Evolutionary conservation across 2,329 filamentous ascomycete species (phyloP), one percentile per base, ranked within the genome.

Genomic region (Trichoderma endophyticum): DNA sequence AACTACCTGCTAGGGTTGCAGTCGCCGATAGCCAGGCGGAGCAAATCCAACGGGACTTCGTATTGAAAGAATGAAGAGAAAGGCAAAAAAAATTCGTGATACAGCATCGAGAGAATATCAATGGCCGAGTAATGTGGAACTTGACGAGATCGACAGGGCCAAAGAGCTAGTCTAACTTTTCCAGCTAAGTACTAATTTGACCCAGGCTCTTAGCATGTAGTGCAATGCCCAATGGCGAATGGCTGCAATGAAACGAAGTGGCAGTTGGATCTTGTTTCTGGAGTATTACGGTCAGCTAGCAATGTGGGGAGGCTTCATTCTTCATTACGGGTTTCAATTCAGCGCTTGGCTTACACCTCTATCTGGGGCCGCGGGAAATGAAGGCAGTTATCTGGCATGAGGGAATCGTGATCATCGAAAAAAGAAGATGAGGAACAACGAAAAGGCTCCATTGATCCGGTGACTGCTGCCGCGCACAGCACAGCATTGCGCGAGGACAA

Each of bases 131-230:
- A 32, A 34, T 51, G 32, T 56, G 14, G 64, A 34, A 67, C 32
- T 39, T 21, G 64, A 57, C 26, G 65, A 68, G 65, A 68, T 68
- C 65, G 65, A 68, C 65, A 68, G 65, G 65, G 65, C 65, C 54
- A 59, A 4, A 48, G 26, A 32, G 56, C 65, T 60, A 68, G 18
- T 36, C 65, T 68, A 68, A n/a, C 12, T 60, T 60, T 43, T 48
- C 21, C 54, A 68, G 39, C 39, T 18, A 39, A 18, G 34, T 39
- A 30, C 56, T 68, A 48, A 68, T 68, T 60, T 60, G 57, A 60
- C 36, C 63, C 34, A 66, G 43, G 43, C 54, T 30, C 56, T 60
- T 60, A 60, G 54, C 56, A 68, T 28, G 34, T 39, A 59, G 21
- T 14, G 15, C 26, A 43, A 32, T 30, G 28, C 65, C 28, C 56